Evolutionary conservation across 2,329 filamentous ascomycete genomes (phyloP), one percentile per base, ranked within the genome.

Genomic region (Fusarium xylarioides): DNA sequence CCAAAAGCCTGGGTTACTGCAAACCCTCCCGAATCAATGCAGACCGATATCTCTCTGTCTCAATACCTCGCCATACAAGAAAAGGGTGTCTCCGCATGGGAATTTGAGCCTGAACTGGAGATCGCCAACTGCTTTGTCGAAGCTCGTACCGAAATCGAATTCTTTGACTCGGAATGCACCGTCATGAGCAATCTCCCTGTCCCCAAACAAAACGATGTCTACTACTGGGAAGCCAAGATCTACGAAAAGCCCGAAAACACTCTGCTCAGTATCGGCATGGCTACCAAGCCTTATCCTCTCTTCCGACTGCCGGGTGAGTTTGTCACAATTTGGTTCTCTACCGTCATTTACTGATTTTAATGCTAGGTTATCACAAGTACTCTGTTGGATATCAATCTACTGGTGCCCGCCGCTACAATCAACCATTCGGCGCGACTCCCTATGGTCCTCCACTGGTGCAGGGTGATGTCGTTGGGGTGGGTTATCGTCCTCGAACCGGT

Each of bases 71-170:
- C 96, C 46, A 99, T 99, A 75, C 96, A 99, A 85, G 96, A 99
- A 85, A 99, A 99, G 83, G 96, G 96, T 56, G 95, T 99, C n/a
- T 97, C 96, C 10, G 96, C 96, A 11, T 99, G 96, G 96, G 96
- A 99, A 82, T 99, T 99, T 79, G 96, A 98, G 82, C 96, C 96
- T n/a, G 96, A 99, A 82, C 85, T 98, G 40, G 96, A 99, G 83
- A 98, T 98, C 76, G 96, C 96, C 75, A 98, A 98, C 83, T 99
- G 96, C 83, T 99, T 99, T 80, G 96, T 99, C 73, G 95, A 99
- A 83, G 95, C 86, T 44, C 91, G 96, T 74, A 99, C 96, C 16
- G 96, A 99, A 82, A 97, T 99, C 73, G 96, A 99, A 81, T 99
- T 99, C 84, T 99, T 97, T 80, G 96, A 99, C 82, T 96, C 95